Base-by-base conservation (phyloP, 2,329 filamentous ascomycete species). In the Cladorrhinum sp. region DNA sequence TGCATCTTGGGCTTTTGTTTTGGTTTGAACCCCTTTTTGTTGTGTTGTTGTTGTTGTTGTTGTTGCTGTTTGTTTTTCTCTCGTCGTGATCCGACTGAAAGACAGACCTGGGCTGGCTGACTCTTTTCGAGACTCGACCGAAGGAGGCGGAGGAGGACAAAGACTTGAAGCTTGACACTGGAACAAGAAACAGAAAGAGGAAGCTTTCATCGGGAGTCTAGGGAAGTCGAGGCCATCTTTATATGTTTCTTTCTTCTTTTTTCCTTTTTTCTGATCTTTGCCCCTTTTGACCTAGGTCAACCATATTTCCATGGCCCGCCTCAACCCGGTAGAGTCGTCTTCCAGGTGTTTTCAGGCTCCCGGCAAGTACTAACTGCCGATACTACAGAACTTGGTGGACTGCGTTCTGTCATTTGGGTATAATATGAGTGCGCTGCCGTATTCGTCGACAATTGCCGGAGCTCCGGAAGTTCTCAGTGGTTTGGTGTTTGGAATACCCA, bases 351-450 rank as follows among this genome's bases (percentile, higher is more conserved):
- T 62, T 61, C 57, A 62, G 62, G 62, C 58, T 55, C 41, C 56
- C 58, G 50, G 61, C 53, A 62, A 50, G 38, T 59, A 55, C 54
- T 60, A 68, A 67, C 63, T 68, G 65, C 67, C 67, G 67, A 68
- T 68, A 56, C 63, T 60, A 68, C 67, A 27, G 66, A 68, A 68
- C 65, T 59, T 61, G 63, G 60, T 67, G 25, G 63, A 68, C 62
- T 29, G 29, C 50, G 55, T 68, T 63, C 62, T 61, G 10, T 63
- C 66, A 67, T 67, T 57, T 67, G 67, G 65, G 55, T 67, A 67
- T 67, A 68, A 67, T 66, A 58, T 66, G 49, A 50, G 55, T 59
- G 61, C 48, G 52, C 49, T 62, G 58, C 61, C 60, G 61, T 55
- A 60, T 62, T 62, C 50, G 55, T 62, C 48, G 16, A 67, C 63